These are phyloP conservation scores for Grigorovia humatica DNA, from an alignment of 805 yeast species.

Conservation along the genomic window DNA sequence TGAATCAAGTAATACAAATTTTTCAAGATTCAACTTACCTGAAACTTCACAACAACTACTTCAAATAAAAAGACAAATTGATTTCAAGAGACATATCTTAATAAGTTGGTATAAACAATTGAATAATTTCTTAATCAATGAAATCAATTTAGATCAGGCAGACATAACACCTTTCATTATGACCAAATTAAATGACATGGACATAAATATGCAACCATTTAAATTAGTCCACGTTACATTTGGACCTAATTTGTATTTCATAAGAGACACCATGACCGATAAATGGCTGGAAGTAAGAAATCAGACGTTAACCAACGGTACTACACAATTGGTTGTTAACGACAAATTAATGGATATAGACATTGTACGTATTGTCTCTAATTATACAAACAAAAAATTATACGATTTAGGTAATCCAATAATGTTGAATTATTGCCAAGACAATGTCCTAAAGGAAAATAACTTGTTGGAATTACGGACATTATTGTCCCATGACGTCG, in stretches of 20 bases:
- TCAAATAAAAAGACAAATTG: not conserved
- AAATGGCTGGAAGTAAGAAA: not conserved
- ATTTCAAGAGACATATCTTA: not conserved
- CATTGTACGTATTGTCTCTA: not conserved
- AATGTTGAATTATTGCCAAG: not conserved
- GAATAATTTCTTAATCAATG: not conserved
- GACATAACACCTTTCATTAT: not conserved
- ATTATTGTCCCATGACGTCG: not conserved
- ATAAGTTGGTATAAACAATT: not conserved
- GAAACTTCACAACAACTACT: constrained; percentile 1
- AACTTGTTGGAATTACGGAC: not conserved
- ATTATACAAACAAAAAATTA: not conserved
- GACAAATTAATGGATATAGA: not conserved
- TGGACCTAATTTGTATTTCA: constrained; percentile 22
- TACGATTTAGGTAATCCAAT: not conserved
- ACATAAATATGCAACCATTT: constrained; percentile 11
- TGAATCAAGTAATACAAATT: constrained; percentile 1
- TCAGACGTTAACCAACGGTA: not conserved
- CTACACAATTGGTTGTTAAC: not conserved
- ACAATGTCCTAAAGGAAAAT: not conserved
- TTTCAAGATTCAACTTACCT: not conserved
- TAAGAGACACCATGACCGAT: constrained; percentile 5
- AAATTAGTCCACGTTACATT: constrained; percentile 17
- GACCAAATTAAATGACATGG: not conserved
- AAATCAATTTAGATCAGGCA: not conserved